Evolutionary conservation across 192 early-diverging fungal species (phyloP).

Genomic region (Coemansia sp.): DNA sequence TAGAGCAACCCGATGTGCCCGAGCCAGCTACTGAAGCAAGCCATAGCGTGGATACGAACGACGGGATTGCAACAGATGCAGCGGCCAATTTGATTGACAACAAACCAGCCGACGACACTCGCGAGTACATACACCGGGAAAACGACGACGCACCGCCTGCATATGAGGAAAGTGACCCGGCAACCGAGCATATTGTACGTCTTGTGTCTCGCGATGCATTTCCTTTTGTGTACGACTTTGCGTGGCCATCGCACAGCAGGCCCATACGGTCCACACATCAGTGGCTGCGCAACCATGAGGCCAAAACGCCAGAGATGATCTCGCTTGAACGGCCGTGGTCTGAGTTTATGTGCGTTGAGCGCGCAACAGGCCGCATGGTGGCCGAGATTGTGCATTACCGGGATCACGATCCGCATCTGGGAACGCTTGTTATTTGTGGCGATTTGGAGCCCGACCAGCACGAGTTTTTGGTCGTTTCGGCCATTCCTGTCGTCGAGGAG

Average conservation of each 20-base stretch:
- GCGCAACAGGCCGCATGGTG: slow-evolving; percentile 22
- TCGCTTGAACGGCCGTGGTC: slow-evolving; percentile 16
- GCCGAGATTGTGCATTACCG: slow-evolving; percentile 28
- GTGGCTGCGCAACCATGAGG: slow-evolving; percentile 36
- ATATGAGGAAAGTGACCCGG: slow-evolving; percentile 35
- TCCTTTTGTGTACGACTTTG: slow-evolving; percentile 37
- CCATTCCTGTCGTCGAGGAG: slow-evolving; percentile 38
- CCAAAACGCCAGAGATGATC: slow-evolving; percentile 14
- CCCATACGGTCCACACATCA: not conserved
- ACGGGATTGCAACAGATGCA: slow-evolving; percentile 9
- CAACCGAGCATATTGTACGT: slow-evolving; percentile 2
- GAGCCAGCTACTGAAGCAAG: too few species aligned
- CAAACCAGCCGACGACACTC: slow-evolving; percentile 23
- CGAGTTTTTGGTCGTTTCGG: slow-evolving; percentile 42
- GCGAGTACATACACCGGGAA: slow-evolving; percentile 24
- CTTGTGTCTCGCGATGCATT: slow-evolving; percentile 18
- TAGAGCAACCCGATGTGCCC: not conserved
- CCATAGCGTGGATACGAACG: not conserved
- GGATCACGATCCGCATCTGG: slow-evolving; percentile 13
- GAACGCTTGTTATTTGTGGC: slow-evolving; percentile 35
- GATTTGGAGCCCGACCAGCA: slow-evolving; percentile 22
- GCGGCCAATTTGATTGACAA: slow-evolving; percentile 20
- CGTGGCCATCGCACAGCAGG: not conserved
- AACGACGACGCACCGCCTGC: slow-evolving; percentile 37
- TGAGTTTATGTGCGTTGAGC: slow-evolving; percentile 40